Evolutionary conservation across 495 filamentous ascomycete species (phyloP).

Genomic region (Aspergillus wentii): DNA sequence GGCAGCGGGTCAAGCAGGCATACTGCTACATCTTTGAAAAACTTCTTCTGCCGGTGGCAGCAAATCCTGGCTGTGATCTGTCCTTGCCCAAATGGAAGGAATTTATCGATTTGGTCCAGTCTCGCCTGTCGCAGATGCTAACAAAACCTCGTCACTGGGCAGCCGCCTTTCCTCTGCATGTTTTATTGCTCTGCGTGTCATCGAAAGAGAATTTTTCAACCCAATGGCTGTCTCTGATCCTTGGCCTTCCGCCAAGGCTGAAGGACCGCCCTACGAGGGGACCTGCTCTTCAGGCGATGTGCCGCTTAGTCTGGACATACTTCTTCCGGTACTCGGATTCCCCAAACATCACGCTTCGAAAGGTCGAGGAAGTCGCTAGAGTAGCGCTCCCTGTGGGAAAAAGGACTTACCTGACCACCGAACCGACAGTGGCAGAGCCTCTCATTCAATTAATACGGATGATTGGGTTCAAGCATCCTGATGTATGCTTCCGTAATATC

Average conservation of each 20-base stretch:
- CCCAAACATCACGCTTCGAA: conserved; percentile 61
- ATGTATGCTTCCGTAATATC: conserved; percentile 84
- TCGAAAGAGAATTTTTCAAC: conserved; percentile 73
- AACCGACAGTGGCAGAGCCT: conserved; percentile 78
- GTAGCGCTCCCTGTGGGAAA: conserved; percentile 75
- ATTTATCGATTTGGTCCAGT: conserved; percentile 70
- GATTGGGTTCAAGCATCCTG: conserved; percentile 89
- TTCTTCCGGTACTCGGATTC: conserved; percentile 78
- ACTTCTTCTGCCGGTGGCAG: conserved; percentile 82
- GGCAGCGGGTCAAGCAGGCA: conserved; percentile 81
- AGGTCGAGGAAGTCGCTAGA: conserved; percentile 81
- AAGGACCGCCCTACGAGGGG: conserved; percentile 79
- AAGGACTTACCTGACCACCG: conserved; percentile 71
- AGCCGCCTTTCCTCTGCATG: conserved; percentile 78
- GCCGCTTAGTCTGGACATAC: conserved; percentile 93
- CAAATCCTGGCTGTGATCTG: conserved; percentile 65
- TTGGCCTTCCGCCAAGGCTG: conserved; percentile 67
- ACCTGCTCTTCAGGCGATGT: conserved; percentile 82
- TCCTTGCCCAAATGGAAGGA: conserved; percentile 79
- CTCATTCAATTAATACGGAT: conserved; percentile 90
- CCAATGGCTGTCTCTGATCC: conserved; percentile 80
- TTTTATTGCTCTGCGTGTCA: conserved; percentile 81
- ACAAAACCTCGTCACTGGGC: conserved; percentile 88
- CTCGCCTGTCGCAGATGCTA: conserved; percentile 74
- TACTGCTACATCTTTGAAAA: conserved; percentile 90